phyloP scores from a whole-genome alignment of 2,329 filamentous ascomycete species.

The Xylariaceae sp. region DNA sequence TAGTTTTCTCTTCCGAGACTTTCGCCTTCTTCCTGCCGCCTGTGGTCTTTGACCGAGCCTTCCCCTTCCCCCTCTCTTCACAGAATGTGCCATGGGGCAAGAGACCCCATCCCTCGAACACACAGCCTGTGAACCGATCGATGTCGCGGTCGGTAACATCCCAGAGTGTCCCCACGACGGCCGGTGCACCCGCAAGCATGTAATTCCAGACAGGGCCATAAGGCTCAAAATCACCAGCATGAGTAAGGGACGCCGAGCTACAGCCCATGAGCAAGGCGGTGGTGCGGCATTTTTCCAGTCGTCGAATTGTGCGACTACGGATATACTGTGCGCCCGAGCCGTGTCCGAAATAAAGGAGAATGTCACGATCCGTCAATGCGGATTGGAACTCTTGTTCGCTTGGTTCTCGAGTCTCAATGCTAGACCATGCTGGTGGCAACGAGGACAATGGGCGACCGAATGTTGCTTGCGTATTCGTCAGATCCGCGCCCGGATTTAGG shows the following conservation, averaged over 20 bases:
- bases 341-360: constrained; percentile 94
- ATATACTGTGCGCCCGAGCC: constrained; percentile 95
- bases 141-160: constrained; percentile 98
- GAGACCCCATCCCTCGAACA: constrained; percentile 86
- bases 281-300: constrained; percentile 70
- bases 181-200: constrained; percentile 81
- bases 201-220: constrained; percentile 89
- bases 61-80: constrained; percentile 34
- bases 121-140: constrained; percentile 78
- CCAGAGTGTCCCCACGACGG: constrained; percentile 91
- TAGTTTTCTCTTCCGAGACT: constrained; percentile 26
- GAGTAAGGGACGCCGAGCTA: constrained; percentile 76
- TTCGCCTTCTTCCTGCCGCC: constrained; percentile 13
- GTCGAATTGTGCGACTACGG: constrained; percentile 76
- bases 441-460: constrained; percentile 66
- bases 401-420: constrained; percentile 67
- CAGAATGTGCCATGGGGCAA: constrained; percentile 48
- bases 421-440: constrained; percentile 69
- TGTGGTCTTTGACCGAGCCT: constrained; percentile 24
- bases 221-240: constrained; percentile 86
- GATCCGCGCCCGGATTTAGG: constrained; percentile 83
- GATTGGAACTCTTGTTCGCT: constrained; percentile 73
- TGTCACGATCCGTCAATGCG: constrained; percentile 62
- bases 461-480: constrained; percentile 73
- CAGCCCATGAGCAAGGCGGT: constrained; percentile 92